Percentiles rank a stretch among this genome's conserved stretches.
Conservation (phyloP, 495 filamentous ascomycete species). For the Sporormia fimetaria region DNA sequence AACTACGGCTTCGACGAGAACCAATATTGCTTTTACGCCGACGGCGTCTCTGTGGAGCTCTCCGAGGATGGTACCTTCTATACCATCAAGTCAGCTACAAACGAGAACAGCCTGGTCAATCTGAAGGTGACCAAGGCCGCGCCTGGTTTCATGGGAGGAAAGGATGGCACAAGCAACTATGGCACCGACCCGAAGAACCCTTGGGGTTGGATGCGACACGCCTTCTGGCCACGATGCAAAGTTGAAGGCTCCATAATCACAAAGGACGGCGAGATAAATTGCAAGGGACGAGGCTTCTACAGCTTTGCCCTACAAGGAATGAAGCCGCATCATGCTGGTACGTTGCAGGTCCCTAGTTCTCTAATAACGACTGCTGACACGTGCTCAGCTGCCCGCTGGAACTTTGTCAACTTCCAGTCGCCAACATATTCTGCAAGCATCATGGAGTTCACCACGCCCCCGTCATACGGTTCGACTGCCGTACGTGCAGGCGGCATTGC, state of each 20-base stretch:
- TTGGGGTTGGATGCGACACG: conserved; percentile 86
- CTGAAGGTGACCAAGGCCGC: conserved; percentile 61
- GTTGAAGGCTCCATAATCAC: conserved; percentile 77
- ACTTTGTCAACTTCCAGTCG: conserved; percentile 83
- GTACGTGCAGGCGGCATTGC: conserved; percentile 76
- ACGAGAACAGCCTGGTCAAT: conserved; percentile 67
- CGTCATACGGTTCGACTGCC: conserved; percentile 79
- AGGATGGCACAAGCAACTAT: conserved; percentile 71
- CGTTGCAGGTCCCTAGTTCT: conserved; percentile 13
- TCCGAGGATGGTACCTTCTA: conserved; percentile 73
- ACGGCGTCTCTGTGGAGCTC: conserved; percentile 68
- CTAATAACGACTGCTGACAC: conserved; percentile 9
- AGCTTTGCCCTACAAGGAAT: conserved; percentile 84
- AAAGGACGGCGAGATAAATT: conserved; percentile 68
- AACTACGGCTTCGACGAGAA: conserved; percentile 77
- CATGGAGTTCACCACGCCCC: conserved; percentile 96
- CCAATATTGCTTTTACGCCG: conserved; percentile 70
- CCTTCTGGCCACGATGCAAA: conserved; percentile 80
- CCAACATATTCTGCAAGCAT: conserved; percentile 74
- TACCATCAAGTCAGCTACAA: conserved; percentile 73
- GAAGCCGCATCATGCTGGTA: conserved; percentile 95
- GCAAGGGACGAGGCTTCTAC: conserved; percentile 67
- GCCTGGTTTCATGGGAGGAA: conserved; percentile 78
- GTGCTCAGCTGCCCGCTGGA: conserved; percentile 69
- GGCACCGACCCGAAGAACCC: conserved; percentile 75